A percentile compares a stretch with the other conserved stretches of the same genome.
phyloP scores from a whole-genome alignment of 164 flowering plant species.

The Stephania yunnanensis region DNA sequence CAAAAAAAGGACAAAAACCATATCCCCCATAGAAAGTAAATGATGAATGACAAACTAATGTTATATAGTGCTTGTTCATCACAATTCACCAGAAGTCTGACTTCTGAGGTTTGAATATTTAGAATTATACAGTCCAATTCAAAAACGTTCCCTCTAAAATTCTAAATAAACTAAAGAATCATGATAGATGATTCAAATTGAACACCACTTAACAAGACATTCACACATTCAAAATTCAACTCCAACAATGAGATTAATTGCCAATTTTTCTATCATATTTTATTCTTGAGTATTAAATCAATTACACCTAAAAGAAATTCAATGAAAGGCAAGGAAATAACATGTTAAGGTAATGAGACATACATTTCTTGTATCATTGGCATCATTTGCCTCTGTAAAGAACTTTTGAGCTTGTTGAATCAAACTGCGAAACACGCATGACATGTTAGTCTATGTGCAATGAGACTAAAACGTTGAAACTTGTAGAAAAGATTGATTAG shows the following conservation, averaged over 20 bases:
- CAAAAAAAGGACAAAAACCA: background rate
- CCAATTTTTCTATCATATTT: background rate
- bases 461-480: background rate
- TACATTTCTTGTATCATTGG: slow-evolving; percentile 70
- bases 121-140: background rate
- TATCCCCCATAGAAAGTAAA: background rate
- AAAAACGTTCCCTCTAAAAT: background rate
- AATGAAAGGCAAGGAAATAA: background rate
- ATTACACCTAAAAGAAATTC: background rate
- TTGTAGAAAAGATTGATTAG: background rate
- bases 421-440: slow-evolving; percentile 46
- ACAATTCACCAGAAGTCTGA: background rate
- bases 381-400: slow-evolving; percentile 52
- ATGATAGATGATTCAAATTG: background rate
- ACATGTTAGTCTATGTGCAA: slow-evolving; percentile 2
- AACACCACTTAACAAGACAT: background rate
- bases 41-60: too few species aligned
- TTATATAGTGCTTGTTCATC: too few species aligned
- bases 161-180: background rate
- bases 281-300: background rate
- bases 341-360: slow-evolving; percentile 23
- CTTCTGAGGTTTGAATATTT: background rate
- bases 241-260: background rate
- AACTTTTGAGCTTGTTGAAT: slow-evolving; percentile 72
- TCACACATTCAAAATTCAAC: background rate